Evolutionary conservation across 2,329 filamentous ascomycete species (phyloP), one percentile per base, ranked within the genome.

Genomic region (Teratosphaeria epicoccoides): DNA sequence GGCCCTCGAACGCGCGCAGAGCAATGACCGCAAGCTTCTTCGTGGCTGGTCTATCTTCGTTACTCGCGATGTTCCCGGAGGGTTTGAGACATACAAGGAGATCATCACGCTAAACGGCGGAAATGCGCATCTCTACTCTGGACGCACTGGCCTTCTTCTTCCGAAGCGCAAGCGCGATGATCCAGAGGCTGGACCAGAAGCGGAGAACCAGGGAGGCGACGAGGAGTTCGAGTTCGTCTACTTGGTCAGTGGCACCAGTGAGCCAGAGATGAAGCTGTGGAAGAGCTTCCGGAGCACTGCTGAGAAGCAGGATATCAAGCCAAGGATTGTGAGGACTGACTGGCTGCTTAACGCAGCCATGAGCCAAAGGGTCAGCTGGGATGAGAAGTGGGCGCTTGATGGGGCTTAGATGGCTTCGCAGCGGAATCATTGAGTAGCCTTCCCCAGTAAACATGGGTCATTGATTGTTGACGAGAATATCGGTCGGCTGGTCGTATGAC

Each of bases 41-140:
- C 75, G 78, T 57, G 82, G 83, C 11, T 81, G 88, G 62, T 83
- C 83, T 2, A 82, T 98, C 25, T 97, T 93, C 72, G 94, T 89
- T 66, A 88, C 89, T 0, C 80, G 85, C 43, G 79, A 81, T 40
- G 84, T 97, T 54, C 80, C 80, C 37, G 90, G 91, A 56, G 89
- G 89, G 0, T 81, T 84, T 46, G 87, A 91, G 0, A 90, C 86
- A 49, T 97, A 88, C 73, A 85, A 85, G 63, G 79, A 82, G 33
- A 96, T 98, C 58, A 85, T 91, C 48, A 82, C 86, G 65, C 84
- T 87, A 52, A 98, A 98, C 66, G 89, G 91, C 12, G 93, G 90
- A 23, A 80, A 82, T 24, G 94, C 91, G 68, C 78, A 82, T 63
- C 71, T 86, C 22, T 97, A 89, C 71, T 79, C 81, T 25, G 66